Base-by-base conservation (phyloP, 257 asterid species). In the Catharanthus roseus region DNA sequence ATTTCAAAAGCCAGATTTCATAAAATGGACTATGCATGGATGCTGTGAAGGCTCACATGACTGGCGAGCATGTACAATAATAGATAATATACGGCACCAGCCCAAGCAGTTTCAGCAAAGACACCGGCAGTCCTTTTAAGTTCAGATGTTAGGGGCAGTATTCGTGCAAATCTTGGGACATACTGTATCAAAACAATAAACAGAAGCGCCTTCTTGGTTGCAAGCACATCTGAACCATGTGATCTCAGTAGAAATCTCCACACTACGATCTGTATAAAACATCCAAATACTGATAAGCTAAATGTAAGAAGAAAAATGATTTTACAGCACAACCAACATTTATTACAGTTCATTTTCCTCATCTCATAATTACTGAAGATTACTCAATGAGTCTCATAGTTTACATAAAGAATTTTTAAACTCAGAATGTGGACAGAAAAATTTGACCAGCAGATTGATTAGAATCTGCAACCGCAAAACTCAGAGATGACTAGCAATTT, bases 81-180 rank as follows among this genome's bases (percentile, higher is more conserved):
- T 88, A 95, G 81, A 79, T 95, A 95, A 74, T 88, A 85, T 54
- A 86, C 99, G 39, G 99, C 99, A 80, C 99, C 99, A 80, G 96
- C 99, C 98, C 98, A 95, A 23, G 99, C 99, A 70, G 98, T 89
- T 85, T 95, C 98, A 77, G 98, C 99, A 79, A 95, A 95, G 80
- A 95, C 96, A 77, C 99, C 99, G 62, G 99, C 81, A 23, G 99
- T 95, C 78, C 99, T 88, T 80, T 95, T 95, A 84, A 95, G 65
- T 80, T 95, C 99, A 18, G 98, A 89, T 38, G 92, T 88, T 72
- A 95, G 86, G 16, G 99, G 98, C 71, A 82, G 57, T 23, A 95
- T 76, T 58, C 97, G 88, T 45, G 83, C 80, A 69, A 90, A 82
- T 78, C 99, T 87, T 13, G 97, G 97, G 64, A 91, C 70, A 67